Base-by-base conservation (phyloP, 495 filamentous ascomycete genomes). In the Penicillium cosmopolitanum region DNA sequence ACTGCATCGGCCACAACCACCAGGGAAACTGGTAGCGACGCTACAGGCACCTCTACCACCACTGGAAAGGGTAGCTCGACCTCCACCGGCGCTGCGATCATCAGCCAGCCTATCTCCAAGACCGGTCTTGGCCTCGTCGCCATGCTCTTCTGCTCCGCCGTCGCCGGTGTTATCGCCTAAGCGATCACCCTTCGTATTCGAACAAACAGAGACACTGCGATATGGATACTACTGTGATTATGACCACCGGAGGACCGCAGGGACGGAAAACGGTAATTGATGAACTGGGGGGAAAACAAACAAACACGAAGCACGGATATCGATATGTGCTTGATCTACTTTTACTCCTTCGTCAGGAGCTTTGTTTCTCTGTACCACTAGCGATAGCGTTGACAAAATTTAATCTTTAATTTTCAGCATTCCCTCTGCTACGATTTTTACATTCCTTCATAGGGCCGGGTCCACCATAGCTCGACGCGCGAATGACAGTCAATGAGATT, bases 141-240 rank as follows among this genome's bases (percentile, higher is more conserved):
- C 1, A 57, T 80, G 64, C n/a, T 80, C 19, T 70, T 76, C 46
- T 68, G 67, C 52, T 74, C 73, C 13, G 66, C 67, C n/a, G 12
- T 77, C 9, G 51, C 72, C 60, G 71, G 72, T 8, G 58, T 69
- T 23, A 25, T 71, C 36, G 66, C 66, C 34, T 74, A 57, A 64
- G 10, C 25, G 47, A 10, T 4, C 1, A 11, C 5, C n/a, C 4
- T 38, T n/a, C 4, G 11, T 12, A 43, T 5, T 44, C 33, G 40
- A 38, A 40, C 42, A 16, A 12, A 44, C 16, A 38, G 11, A 38
- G 11, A 15, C 16, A 43, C 42, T 44, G 42, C n/a, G 42, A 19
- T 19, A 19, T 44, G 42, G 15, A 11, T 50, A 34, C 15, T 50
- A 34, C 15, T 11, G 43, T 40, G 33, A 38, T 19, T 28, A 35